Evolutionary conservation across 2,329 filamentous ascomycete species (phyloP), one percentile per base, ranked within the genome.

Genomic region (Cladorrhinum sp.): DNA sequence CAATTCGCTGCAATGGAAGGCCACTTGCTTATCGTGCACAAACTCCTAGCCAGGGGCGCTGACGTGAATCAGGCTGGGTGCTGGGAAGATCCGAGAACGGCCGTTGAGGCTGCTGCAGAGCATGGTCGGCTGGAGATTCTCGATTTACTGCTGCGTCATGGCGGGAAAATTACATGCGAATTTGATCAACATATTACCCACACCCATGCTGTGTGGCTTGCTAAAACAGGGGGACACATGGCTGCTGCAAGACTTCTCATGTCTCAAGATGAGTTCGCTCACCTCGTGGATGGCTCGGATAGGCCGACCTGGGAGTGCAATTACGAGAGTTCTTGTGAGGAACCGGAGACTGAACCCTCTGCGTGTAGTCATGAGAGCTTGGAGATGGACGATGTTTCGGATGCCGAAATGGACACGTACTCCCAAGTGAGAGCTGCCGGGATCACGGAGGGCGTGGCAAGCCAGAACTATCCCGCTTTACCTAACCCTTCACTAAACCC

Each of bases 161-260:
- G 51, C n/a, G 51, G 51, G 3, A 33, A 54, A 20, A 54, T 54
- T n/a, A 16, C 14, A 54, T 54, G 51, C n/a, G 14, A 18, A 46
- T n/a, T n/a, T n/a, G n/a, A n/a, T n/a, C n/a, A n/a, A n/a, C n/a
- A n/a, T n/a, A n/a, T n/a, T 20, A 46, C 42, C 23, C 51, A 54
- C 26, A 54, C 21, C 51, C 51, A 54, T 54, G 26, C 51, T 33
- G 51, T 54, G 23, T 54, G 51, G 51, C 51, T 54, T 54, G 51
- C 51, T 9, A 54, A 54, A 36, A 28, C n/a, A 21, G 51, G 26
- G 10, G 51, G 51, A 28, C 50, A 52, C 50, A 28, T 28, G 51
- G 51, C 51, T 54, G 51, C 51, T 54, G 51, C 51, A 54, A 14
- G 51, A 20, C 51, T 54, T 28, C 51, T 54, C 12, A 54, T 54